Evolutionary conservation across 169 alveolate species (phyloP).

Genomic region (Fabrea salina): DNA sequence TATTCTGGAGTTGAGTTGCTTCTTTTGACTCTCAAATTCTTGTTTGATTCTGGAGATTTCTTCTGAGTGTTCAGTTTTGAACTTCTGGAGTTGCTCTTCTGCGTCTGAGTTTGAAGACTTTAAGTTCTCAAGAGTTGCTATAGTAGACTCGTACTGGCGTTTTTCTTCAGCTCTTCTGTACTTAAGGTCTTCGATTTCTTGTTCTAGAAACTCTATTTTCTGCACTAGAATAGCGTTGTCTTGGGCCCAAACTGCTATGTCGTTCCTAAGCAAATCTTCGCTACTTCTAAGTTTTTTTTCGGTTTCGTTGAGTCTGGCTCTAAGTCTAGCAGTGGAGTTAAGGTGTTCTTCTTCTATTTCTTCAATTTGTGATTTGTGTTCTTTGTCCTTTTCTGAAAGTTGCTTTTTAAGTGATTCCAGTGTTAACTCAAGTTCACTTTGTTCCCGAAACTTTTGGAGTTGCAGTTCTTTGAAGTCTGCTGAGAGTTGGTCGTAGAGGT

Average conservation of each 20-base stretch:
- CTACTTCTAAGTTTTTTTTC: constrained; percentile 27
- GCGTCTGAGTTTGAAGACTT: not conserved
- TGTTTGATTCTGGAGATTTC: not conserved
- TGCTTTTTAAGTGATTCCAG: no score
- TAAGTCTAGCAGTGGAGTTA: not conserved
- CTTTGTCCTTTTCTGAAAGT: not conserved
- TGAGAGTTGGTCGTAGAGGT: not conserved
- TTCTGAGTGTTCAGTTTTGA: constrained; percentile 18
- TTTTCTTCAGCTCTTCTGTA: not conserved
- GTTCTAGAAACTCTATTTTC: constrained; percentile 34
- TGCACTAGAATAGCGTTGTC: constrained; percentile 25
- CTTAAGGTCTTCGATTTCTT: constrained; percentile 24
- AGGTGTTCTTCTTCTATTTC: constrained; percentile 1
- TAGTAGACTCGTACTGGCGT: not conserved
- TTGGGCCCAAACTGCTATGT: constrained; percentile 13
- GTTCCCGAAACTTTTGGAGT: constrained; percentile 18
- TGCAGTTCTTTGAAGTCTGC: not conserved
- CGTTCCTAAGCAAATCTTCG: constrained; percentile 17
- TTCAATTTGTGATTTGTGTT: not conserved
- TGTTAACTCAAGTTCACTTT: no score
- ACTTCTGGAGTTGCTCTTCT: not conserved
- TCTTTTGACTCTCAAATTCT: not conserved
- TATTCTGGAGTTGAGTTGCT: not conserved
- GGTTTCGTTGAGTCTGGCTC: constrained; percentile 25
- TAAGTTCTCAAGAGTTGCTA: not conserved